Base-by-base conservation (phyloP, 2,329 filamentous ascomycete genomes). In the Diaporthe citri region DNA sequence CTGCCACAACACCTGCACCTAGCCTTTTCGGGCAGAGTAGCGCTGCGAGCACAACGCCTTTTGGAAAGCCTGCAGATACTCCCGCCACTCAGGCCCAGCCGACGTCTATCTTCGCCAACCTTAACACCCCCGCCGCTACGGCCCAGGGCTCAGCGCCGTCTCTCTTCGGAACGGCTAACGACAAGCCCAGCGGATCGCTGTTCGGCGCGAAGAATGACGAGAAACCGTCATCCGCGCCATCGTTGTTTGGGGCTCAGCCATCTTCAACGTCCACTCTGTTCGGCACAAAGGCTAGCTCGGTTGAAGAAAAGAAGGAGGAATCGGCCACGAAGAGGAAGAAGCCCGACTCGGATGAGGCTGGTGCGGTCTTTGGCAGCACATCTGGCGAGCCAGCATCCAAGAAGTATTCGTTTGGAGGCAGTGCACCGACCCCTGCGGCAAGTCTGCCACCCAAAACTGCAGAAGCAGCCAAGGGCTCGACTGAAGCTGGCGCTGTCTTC, bases 51-150 rank as follows among this genome's bases (percentile, higher is more conserved):
- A 75, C 74, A 8, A 75, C 73, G 22, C 75, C 75, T 2, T 76
- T 75, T 12, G 80, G 78, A 51, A 84, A 84, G 73, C 79, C 82
- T 36, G 77, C 80, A 20, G 82, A 84, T 36, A 71, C 81, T 28
- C 72, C 79, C 22, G 76, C 73, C 25, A 73, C 81, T 41, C 77
- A 78, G 8, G 78, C 79, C 73, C 80, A 82, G 74, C 79, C 81
- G 17, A 78, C 82, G 9, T 81, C 81, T 1, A 78, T 85, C 8
- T 86, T 86, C 52, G 82, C 76, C 82, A 51, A 66, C 79, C 9
- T 73, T 25, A 76, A 71, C 34, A 52, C 56, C 8, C 39, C 75
- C 52, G 70, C 69, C 4, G 52, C 62, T 9, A 48, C 60, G 17
- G 34, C 56, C 17, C 81, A 82, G 62, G 60, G 78, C 20, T 76